Evolutionary conservation across 2,329 filamentous ascomycete genomes (phyloP), one percentile per base, ranked within the genome.

Genomic region (Penicillium concentricum): DNA sequence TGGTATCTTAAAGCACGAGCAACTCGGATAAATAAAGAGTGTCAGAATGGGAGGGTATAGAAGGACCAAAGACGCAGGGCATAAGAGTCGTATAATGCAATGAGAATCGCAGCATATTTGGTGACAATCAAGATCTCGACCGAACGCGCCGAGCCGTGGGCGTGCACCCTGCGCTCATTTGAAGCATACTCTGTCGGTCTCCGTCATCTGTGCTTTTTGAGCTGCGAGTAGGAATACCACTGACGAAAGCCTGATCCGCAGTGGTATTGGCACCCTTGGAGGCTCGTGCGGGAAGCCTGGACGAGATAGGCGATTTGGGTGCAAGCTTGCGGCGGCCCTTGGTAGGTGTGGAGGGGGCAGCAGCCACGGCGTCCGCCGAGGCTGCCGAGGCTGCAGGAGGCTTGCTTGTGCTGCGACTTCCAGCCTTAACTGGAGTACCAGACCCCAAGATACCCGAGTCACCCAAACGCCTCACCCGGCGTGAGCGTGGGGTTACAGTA

Each of bases 161-260:
- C 1, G 72, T 74, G 49, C 70, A 73, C 39, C 71, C 72, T n/a
- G 72, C 71, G 51, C 66, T 69, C 22, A 69, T 60, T 59, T 71
- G 67, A 45, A 71, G 56, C 35, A 69, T 59, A 57, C 56, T 71
- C 49, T 68, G 66, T 15, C 50, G 22, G 55, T 61, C 42, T 43
- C 18, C 58, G 43, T 62, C 58, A 28, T 61, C 60, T 37, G 57
- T 51, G 62, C 51, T 49, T 46, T 54, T 57, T n/a, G 58, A 61
- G 38, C 56, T 61, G 35, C 56, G 58, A 35, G 60, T 67, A 5
- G 62, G 58, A 45, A 62, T 66, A 15, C 55, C 60, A 51, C 58
- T 64, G 45, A 60, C 58, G 59, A 62, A 65, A 34, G 61, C 41
- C 47, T 59, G 57, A 22, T 54, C 54, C 12, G 46, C 22, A 10